Percentiles rank a stretch among this genome's conserved stretches.
phyloP scores from a whole-genome alignment of 2,329 filamentous ascomycete genomes.

The Phialophora chinensis region DNA sequence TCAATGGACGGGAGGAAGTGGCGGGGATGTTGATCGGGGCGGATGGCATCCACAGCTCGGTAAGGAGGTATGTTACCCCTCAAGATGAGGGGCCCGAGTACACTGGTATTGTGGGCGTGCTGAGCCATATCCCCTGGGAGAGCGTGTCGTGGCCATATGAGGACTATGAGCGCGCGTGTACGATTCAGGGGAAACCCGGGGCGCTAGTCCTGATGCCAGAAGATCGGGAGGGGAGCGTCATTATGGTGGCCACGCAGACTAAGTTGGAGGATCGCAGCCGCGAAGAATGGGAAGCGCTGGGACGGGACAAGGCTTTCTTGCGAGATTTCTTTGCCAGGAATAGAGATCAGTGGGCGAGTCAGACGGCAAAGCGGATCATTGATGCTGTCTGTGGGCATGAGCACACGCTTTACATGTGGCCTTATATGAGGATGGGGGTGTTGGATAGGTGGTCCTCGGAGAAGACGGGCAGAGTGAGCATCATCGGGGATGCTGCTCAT shows the following conservation, averaged over 20 bases:
- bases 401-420: constrained; percentile 50
- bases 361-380: constrained; percentile 47
- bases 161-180: constrained; percentile 42
- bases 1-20: constrained; percentile 50
- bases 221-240: constrained; percentile 43
- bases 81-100: constrained; percentile 55
- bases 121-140: constrained; percentile 42
- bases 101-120: constrained; percentile 53
- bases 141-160: constrained; percentile 24
- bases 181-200: constrained; percentile 45
- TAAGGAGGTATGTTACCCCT: constrained; percentile 59
- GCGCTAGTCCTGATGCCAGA: constrained; percentile 49
- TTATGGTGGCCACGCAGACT: constrained; percentile 47
- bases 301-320: constrained; percentile 41
- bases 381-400: constrained; percentile 28
- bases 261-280: constrained; percentile 43
- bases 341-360: constrained; percentile 40
- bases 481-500: constrained; percentile 65
- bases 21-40: constrained; percentile 61
- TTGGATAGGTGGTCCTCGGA: constrained; percentile 59
- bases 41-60: constrained; percentile 65
- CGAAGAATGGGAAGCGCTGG: constrained; percentile 44
- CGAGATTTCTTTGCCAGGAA: constrained; percentile 25
- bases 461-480: constrained; percentile 52
- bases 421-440: constrained; percentile 56